A percentile compares a stretch with the other conserved stretches of the same genome.
Evolutionary conservation across 306 rosid genomes (phyloP).

Genomic region (Trifolium dubium): DNA sequence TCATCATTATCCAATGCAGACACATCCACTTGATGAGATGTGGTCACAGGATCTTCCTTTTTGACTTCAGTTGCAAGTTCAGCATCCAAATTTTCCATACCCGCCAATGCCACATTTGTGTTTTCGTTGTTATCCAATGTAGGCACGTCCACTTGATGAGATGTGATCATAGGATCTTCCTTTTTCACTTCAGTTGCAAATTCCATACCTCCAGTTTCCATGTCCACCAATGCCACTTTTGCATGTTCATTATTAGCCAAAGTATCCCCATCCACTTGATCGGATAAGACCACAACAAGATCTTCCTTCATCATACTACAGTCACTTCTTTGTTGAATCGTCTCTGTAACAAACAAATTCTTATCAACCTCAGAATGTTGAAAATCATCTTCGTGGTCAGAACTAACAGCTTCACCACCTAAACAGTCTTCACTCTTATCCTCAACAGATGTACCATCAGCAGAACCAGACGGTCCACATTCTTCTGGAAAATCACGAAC

Average conservation of each 20-base stretch:
- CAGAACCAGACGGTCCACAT: slow-evolving; percentile 62
- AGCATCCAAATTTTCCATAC: slow-evolving; percentile 23
- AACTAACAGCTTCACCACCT: slow-evolving; percentile 26
- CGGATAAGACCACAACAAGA: not conserved
- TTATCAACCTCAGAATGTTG: slow-evolving; percentile 27
- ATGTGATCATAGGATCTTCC: not conserved
- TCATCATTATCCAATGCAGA: not conserved
- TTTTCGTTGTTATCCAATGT: not conserved
- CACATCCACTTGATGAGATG: not conserved
- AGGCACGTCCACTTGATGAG: not conserved
- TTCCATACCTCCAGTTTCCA: slow-evolving; percentile 18
- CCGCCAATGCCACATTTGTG: not conserved
- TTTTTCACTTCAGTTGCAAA: not conserved
- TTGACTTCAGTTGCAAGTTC: not conserved
- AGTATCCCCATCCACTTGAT: not conserved
- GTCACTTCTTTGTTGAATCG: slow-evolving; percentile 17
- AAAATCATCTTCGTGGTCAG: slow-evolving; percentile 20
- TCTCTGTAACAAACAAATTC: slow-evolving; percentile 10
- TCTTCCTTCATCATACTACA: slow-evolving; percentile 9
- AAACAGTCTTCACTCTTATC: slow-evolving; percentile 34
- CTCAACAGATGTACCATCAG: slow-evolving; percentile 27
- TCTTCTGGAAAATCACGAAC: slow-evolving; percentile 80
- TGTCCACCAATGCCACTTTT: not conserved
- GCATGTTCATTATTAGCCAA: not conserved
- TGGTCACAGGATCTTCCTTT: not conserved